These are phyloP conservation scores for Neurospora tetraspora DNA, from an alignment of 495 filamentous ascomycete species.

Conservation along the genomic window DNA sequence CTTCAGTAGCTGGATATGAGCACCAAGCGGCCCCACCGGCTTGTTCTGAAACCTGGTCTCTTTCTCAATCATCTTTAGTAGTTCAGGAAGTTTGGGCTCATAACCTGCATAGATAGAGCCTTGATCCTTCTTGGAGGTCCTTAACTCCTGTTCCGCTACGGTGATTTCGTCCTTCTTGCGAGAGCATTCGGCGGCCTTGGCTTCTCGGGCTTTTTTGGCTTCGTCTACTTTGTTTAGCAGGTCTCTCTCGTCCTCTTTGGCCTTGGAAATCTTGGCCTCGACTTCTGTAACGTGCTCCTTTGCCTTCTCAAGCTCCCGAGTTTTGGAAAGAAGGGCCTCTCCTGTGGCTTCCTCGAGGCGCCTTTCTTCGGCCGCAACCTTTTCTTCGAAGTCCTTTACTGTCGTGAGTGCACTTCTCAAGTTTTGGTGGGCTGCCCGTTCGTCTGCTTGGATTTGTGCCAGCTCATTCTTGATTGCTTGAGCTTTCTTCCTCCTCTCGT, in stretches of 20 bases:
- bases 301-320: constrained; percentile 37
- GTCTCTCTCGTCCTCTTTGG: constrained; percentile 20
- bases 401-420: constrained; percentile 26
- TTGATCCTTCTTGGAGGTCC: constrained; percentile 19
- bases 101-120: constrained; percentile 40
- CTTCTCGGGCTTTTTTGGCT: constrained; percentile 32
- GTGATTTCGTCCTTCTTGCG: constrained; percentile 39
- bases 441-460: constrained; percentile 27
- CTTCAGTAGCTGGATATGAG: constrained; percentile 61
- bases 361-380: constrained; percentile 32
- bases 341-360: constrained; percentile 46
- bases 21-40: constrained; percentile 78
- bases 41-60: constrained; percentile 56
- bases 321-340: constrained; percentile 29
- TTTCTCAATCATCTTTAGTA: constrained; percentile 55
- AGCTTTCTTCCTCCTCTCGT: constrained; percentile 25
- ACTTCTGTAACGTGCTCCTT: constrained; percentile 37
- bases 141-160: constrained; percentile 32
- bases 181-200: constrained; percentile 26
- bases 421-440: constrained; percentile 34
- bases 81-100: constrained; percentile 46
- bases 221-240: constrained; percentile 23
- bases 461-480: constrained; percentile 24
- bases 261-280: constrained; percentile 25
- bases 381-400: constrained; percentile 24